Base-by-base conservation (phyloP, 805 yeast species). In the Nakazawaea anatomiae region DNA sequence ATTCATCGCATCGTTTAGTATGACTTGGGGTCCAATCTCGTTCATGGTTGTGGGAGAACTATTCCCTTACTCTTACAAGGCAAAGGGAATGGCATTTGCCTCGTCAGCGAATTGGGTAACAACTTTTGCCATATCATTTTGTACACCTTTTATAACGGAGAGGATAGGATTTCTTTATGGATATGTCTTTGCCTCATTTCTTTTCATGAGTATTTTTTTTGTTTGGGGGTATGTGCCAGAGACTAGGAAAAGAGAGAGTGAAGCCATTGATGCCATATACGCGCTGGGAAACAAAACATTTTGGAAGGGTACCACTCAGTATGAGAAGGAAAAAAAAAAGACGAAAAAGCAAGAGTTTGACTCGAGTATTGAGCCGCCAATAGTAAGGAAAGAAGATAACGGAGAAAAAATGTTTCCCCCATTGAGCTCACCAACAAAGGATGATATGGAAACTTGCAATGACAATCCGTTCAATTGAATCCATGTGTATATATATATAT, bases 21-120 rank as follows among this genome's bases (percentile, higher is more conserved):
- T 81, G 27, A 80, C 87, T 11, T 82, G 89, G 85, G 91, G 90
- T 3, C 89, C 90, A 36, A 77, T 86, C 52, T 74, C 82, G n/a
- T 79, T 77, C 64, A 77, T 82, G 28, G 70, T 85, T 47, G 80
- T 85, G 11, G 74, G 85, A 36, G 90, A 85, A 60, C 63, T 83
- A 39, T 85, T 77, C 65, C 89, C 89, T 36, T 70, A 75, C 52
- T 72, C 78, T 58, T 80, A 83, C 55, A 79, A 81, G 62, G 72
- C 80, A 35, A 78, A 76, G 60, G 76, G 80, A 5, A 64, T 67
- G 70, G 60, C 71, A 8, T 76, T 84, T 72, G 77, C 87, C 34
- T 75, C 83, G 47, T 79, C 85, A 40, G 69, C 80, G 31, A 78
- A 80, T 61, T 84, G 89, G 89, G 49, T 81, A 48, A 75, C 80